Evolutionary conservation across 768 basidiomycete species (phyloP), one percentile per base, ranked within the genome.

Genomic region (Boletus patriciae): DNA sequence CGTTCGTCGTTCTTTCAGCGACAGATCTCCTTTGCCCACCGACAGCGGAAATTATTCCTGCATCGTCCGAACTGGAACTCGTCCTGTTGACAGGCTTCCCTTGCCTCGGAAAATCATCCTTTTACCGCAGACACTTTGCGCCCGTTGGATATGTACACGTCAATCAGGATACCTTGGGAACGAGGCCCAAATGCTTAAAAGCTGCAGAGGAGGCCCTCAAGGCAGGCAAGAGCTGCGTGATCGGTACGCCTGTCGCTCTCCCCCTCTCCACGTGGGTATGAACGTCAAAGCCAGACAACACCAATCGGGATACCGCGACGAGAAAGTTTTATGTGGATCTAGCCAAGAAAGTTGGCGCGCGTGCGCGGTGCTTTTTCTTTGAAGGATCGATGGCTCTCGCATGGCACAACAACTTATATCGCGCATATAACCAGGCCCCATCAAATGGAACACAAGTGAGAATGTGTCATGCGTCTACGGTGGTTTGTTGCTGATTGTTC

Each of bases 331-430:
- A 95, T 67, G 60, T 94, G 16, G 80, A 84, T 49, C 57, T 92
- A 13, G 89, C 90, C 21, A 80, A 76, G 66, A 80, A 79, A 51
- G 63, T 78, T 3, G 71, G 78, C 0, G 76, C 86, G 1, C 77
- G 80, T 3, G 75, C 83, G 4, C 80, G 93, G 52, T 90, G 91
- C 66, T 83, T 95, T 68, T 61, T 81, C 27, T 96, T 97, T 63
- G 77, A 83, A 10, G 89, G 86, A 43, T 82, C 88, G 10, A 63
- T 83, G n/a, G 89, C 93, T 45, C 79, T 96, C 8, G 92, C 92
- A 3, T 90, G 86, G 87, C 96, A 98, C 71, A 97, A 98, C 70
- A 95, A 95, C 65, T 72, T 94, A 9, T 97, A 96, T 67, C 83
- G 95, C 31, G 85, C 92, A 37, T 90, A 77, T 61, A 82, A 81